A percentile compares a stretch with the other conserved stretches of the same genome.
Evolutionary conservation across 257 asterid species (phyloP).

Genomic region (Prunella vulgaris): DNA sequence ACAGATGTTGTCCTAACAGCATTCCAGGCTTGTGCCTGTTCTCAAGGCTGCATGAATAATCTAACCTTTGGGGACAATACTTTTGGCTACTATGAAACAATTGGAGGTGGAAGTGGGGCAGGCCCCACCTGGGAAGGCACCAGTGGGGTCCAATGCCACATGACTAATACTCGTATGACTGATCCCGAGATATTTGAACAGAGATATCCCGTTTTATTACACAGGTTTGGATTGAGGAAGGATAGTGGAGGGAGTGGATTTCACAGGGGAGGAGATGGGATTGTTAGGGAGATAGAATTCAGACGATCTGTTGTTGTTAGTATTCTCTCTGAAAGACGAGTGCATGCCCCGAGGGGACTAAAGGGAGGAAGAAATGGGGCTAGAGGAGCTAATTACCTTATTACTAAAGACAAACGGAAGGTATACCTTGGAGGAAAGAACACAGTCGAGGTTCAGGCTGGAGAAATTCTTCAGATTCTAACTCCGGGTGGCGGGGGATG

Average conservation of each 20-base stretch:
- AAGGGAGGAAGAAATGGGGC: conserved; percentile 75
- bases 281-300: conserved; percentile 82
- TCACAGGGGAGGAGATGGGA: conserved; percentile 86
- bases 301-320: conserved; percentile 70
- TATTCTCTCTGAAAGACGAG: conserved; percentile 93
- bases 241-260: conserved; percentile 77
- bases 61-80: conserved; percentile 83
- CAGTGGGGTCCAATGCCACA: conserved; percentile 96
- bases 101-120: conserved; percentile 95
- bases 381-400: conserved; percentile 74
- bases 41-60: conserved; percentile 98
- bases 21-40: conserved; percentile 89
- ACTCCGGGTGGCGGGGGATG: conserved; percentile 99
- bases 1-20: conserved; percentile 93
- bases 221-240: conserved; percentile 70
- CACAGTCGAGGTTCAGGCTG: conserved; percentile 71
- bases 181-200: conserved; percentile 97
- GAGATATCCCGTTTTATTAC: conserved; percentile 84
- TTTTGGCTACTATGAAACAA: conserved; percentile 91
- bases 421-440: conserved; percentile 89
- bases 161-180: conserved; percentile 98
- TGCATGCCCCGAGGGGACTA: conserved; percentile 85
- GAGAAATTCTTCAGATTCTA: conserved; percentile 75
- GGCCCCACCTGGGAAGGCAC: conserved; percentile 93
- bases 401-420: conserved; percentile 55